Evolutionary conservation across 1,284 basidiomycete genomes (phyloP), one percentile per base, ranked within the genome.

Genomic region (Moniliophthora roreri): DNA sequence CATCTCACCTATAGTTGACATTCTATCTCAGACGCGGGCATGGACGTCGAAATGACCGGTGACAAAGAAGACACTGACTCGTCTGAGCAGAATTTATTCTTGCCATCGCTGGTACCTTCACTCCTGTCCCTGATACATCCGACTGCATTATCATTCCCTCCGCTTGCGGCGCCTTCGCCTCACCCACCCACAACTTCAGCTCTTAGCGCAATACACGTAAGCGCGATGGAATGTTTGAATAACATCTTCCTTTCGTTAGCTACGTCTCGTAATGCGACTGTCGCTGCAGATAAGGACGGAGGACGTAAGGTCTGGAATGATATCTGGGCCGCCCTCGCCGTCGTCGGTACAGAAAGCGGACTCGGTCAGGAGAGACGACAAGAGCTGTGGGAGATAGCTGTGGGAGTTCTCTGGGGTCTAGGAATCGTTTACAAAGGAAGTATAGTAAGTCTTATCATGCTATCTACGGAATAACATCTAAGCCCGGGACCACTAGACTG

Each of bases 201-300:
- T 6, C 80, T 96, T 36, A 82, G 87, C 56, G 81, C 86, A 1
- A 82, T 96, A 42, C 93, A 96, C 66, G 77, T 93, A 48, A 79
- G 87, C 56, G 91, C 93, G 6, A 77, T 95, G 47, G 93, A 96
- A 68, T 94, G 93, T 61, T 79, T 97, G 52, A 95, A 93, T 67
- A 97, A 98, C 68, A 78, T 95, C 13, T 88, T 95, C 62, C 76
- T 96, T 47, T 87, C 91, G 1, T 76, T 91, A 20, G 78, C 85
- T 3, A 67, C 79, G 0, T 68, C 72, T 2, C 70, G 73, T 9
- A 75, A 69, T 51, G 58, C 72, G 23, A 67, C 65, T 16, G 66
- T 79, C 6, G 59, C 71, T 6, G 67, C 69, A 4, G 81, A 86
- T 54, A 68, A 70, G 8, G 75, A 77, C 16, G 73, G 69, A 1